phyloP scores from a whole-genome alignment of 495 filamentous ascomycete species.

The Cetradonia linearis region DNA sequence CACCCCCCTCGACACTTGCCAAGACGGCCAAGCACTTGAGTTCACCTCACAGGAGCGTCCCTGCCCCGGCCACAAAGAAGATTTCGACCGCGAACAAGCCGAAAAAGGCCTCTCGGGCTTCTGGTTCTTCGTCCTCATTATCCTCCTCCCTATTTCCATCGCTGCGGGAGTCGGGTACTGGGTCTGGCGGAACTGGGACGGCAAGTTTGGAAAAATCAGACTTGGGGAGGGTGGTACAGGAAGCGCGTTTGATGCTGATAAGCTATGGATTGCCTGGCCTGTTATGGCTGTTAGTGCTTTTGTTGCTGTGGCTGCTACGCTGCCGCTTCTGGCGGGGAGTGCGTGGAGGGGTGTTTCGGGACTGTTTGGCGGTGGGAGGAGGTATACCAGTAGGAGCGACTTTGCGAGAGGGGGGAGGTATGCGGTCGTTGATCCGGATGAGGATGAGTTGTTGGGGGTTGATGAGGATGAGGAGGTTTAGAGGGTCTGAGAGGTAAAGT shows the following conservation, averaged over 20 bases:
- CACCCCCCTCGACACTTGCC: slow-evolving; percentile 78
- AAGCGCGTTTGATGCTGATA: slow-evolving; percentile 49
- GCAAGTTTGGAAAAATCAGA: slow-evolving; percentile 82
- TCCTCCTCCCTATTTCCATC: slow-evolving; percentile 52
- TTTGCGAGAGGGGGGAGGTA: slow-evolving; percentile 81
- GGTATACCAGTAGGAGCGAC: slow-evolving; percentile 72
- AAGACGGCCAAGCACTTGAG: slow-evolving; percentile 62
- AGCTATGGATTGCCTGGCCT: slow-evolving; percentile 64
- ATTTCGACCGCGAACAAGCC: slow-evolving; percentile 58
- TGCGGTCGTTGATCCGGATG: slow-evolving; percentile 76
- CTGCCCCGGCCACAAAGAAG: slow-evolving; percentile 67
- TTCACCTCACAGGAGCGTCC: slow-evolving; percentile 43
- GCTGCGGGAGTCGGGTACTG: slow-evolving; percentile 71
- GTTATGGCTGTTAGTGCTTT: slow-evolving; percentile 67
- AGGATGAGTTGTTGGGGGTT: slow-evolving; percentile 83
- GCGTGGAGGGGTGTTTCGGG: slow-evolving; percentile 55
- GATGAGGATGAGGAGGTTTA: slow-evolving; percentile 86
- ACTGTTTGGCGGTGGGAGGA: slow-evolving; percentile 35
- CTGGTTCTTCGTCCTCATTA: slow-evolving; percentile 78
- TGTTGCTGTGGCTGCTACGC: slow-evolving; percentile 61
- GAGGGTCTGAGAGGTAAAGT: slow-evolving; percentile 9
- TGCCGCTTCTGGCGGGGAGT: slow-evolving; percentile 59
- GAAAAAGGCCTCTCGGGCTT: slow-evolving; percentile 49
- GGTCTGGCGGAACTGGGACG: slow-evolving; percentile 74
- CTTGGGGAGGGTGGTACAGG: slow-evolving; percentile 43